These are phyloP conservation scores for Candida frijolesensis DNA, from an alignment of 1,139 yeast species.

Conservation along the genomic window DNA sequence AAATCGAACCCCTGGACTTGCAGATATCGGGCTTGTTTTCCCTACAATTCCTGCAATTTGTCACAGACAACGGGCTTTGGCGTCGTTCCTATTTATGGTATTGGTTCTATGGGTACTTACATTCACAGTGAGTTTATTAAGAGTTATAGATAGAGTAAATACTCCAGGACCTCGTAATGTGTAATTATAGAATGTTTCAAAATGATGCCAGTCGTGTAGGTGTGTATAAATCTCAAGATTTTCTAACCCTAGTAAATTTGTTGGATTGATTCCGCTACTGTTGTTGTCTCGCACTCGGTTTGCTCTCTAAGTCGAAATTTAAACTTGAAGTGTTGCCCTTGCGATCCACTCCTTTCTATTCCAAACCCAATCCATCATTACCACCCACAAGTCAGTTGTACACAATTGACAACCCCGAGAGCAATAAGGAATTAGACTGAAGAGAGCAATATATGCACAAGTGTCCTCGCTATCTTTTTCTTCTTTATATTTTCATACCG, in stretches of 20 bases:
- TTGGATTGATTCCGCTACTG: not conserved
- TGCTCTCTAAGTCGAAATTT: no score
- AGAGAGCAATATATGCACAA: no score
- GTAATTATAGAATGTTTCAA: not conserved
- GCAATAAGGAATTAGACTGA: no score
- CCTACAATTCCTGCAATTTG: constrained; percentile 58
- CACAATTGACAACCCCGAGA: no score
- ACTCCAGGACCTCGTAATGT: constrained; percentile 12
- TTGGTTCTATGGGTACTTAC: constrained; percentile 83
- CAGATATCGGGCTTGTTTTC: constrained; percentile 24
- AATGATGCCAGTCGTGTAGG: constrained; percentile 1
- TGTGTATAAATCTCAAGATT: not conserved
- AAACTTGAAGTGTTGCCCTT: not conserved
- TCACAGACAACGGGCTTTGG: constrained; percentile 75
- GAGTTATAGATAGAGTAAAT: constrained; percentile 66
- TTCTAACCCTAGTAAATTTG: not conserved
- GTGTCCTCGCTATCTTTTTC: not conserved
- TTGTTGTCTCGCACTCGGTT: no score
- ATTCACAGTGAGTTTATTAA: constrained; percentile 76
- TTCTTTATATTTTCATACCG: not conserved
- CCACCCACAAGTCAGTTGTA: not conserved
- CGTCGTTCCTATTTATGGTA: constrained; percentile 75
- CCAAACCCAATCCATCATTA: not conserved
- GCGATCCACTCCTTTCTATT: not conserved
- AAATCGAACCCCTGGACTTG: constrained; percentile 23